These are phyloP conservation scores for Heterobasidion annosum DNA, from an alignment of 1,284 basidiomycete genomes.

Conservation along the genomic window DNA sequence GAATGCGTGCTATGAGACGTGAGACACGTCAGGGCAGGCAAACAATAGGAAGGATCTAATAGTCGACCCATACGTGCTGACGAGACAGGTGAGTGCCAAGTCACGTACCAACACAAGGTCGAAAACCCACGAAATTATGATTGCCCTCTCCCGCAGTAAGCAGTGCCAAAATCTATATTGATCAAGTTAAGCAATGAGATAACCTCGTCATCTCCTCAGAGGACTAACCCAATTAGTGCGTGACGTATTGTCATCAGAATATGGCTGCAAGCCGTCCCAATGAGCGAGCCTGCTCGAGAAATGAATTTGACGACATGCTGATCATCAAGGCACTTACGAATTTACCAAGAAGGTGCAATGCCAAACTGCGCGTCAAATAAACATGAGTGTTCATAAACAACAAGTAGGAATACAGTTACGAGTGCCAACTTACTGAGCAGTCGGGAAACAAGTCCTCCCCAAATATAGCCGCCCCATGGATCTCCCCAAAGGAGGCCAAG, in stretches of 20 bases:
- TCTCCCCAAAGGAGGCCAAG: constrained; percentile 54
- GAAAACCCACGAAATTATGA: constrained; percentile 62
- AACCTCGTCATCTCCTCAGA: not conserved
- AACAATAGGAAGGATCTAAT: constrained; percentile 1
- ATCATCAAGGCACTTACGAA: constrained; percentile 36
- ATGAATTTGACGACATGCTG: not conserved
- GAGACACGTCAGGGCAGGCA: not conserved
- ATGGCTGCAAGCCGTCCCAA: constrained; percentile 72
- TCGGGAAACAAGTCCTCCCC: constrained; percentile 56
- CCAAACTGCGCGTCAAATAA: constrained; percentile 38
- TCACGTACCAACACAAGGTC: not conserved
- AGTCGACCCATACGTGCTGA: constrained; percentile 21
- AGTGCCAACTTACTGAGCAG: constrained; percentile 38
- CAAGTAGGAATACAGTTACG: not conserved
- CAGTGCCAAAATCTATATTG: constrained; percentile 49
- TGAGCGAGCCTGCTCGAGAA: constrained; percentile 48
- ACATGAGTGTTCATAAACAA: not conserved
- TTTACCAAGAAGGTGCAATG: constrained; percentile 78
- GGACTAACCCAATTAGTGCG: constrained; percentile 53
- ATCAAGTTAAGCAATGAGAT: not conserved
- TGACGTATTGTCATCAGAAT: constrained; percentile 73
- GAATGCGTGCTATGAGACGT: constrained; percentile 42
- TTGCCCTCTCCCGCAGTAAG: constrained; percentile 73
- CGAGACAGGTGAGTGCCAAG: not conserved
- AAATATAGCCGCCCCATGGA: constrained; percentile 54